Evolutionary conservation across 208 protist genomes (phyloP).

Genomic region (Trypanosoma avium): DNA sequence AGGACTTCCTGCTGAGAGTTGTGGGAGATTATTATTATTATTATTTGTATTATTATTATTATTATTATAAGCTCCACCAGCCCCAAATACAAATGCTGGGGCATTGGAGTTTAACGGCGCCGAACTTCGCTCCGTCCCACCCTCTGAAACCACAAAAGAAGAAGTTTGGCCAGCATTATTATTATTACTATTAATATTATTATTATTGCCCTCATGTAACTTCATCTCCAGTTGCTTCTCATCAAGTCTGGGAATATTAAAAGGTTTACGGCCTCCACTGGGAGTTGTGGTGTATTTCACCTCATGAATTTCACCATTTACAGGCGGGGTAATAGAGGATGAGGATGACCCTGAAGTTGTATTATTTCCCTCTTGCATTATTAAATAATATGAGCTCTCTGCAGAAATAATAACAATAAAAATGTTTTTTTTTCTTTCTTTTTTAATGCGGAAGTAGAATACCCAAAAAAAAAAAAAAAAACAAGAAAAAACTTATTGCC

Average conservation of each 20-base stretch:
- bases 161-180: neutral
- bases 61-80: slow-evolving; percentile 10
- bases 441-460: neutral
- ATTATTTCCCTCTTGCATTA: slow-evolving; percentile 5
- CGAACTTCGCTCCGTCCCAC: slow-evolving; percentile 10
- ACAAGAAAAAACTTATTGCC: neutral
- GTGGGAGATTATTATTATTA: no score
- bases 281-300: neutral
- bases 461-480: neutral
- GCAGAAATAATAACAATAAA: slow-evolving; percentile 5
- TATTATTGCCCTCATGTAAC: no score
- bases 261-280: slow-evolving; percentile 7
- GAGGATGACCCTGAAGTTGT: slow-evolving; percentile 3
- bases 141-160: slow-evolving; percentile 22
- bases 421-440: no score
- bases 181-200: no score
- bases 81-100: slow-evolving; percentile 21
- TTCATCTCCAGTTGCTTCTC: slow-evolving; percentile 43
- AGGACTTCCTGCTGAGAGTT: no score
- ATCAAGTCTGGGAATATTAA: slow-evolving; percentile 27
- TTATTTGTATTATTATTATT: slow-evolving; percentile 19
- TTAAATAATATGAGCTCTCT: neutral
- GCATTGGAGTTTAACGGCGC: slow-evolving; percentile 27
- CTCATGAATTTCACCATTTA: neutral
- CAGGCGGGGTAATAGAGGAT: neutral